Evolutionary conservation across 2,329 filamentous ascomycete species (phyloP), one percentile per base, ranked within the genome.

Genomic region (Colletotrichum tropicale): DNA sequence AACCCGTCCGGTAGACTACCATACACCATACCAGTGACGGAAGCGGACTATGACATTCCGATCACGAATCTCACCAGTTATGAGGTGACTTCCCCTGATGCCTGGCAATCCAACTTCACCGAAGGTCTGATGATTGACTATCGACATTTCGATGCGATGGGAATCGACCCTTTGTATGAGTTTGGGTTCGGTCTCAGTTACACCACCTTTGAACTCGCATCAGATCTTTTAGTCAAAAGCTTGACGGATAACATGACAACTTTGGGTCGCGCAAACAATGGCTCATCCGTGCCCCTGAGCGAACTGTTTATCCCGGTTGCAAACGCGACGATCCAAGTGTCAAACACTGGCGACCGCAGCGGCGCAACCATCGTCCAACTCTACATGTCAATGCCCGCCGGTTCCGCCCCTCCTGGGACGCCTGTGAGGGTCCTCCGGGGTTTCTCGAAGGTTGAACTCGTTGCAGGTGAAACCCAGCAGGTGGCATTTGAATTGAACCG

Each of bases 141-240:
- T 80, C 86, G 88, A 28, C 86, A 89, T 79, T 89, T 91, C 77
- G 82, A 89, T 56, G 86, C 86, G 52, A 83, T 85, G 12, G 84
- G 84, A 18, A 87, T 90, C 77, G 87, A 83, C 7, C 87, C 89
- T 0, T 86, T 88, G 9, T 91, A 88, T 77, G 88, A 88, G 32
- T 95, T 95, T 79, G 93, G 93, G 4, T 90, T 93, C 78, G 93
- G 93, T 8, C 85, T 94, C 5, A 92, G 91, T 6, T 94, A 94
- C 80, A 94, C 93, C 6, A 90, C 85, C 0, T 94, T 94, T 82
- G 80, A 82, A 2, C 88, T 90, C 78, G 81, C 80, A 4, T 84
- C 89, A 18, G 87, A 90, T 77, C 84, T 85, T 24, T 81, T 85
- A 43, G 81, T 91, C 67, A 76, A 82, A 28, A 87, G 32, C 78